Evolutionary conservation across 192 early-diverging fungal genomes (phyloP).

Genomic region (Linnemannia schmuckeri): DNA sequence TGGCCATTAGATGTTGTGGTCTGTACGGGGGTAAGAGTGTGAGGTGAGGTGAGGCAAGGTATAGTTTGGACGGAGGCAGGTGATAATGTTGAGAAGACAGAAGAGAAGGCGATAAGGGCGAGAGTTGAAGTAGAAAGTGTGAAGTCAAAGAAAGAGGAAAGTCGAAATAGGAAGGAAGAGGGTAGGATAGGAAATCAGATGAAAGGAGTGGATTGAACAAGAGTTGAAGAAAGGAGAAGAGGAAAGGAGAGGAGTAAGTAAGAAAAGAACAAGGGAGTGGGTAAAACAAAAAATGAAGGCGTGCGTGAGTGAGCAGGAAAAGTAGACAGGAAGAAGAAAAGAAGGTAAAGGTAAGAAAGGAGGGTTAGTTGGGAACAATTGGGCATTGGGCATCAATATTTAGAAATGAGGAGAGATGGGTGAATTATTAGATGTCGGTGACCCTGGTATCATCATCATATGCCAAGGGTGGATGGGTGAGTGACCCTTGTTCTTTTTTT

Average conservation of each 20-base stretch:
- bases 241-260: neutral
- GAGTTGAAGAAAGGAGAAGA: neutral
- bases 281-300: neutral
- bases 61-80: neutral
- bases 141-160: neutral
- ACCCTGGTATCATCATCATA: constrained; percentile 1
- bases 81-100: neutral
- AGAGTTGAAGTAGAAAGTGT: neutral
- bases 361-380: constrained; percentile 3
- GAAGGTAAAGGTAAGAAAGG: neutral
- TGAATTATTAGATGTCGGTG: neutral
- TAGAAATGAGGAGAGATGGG: neutral
- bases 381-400: neutral
- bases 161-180: neutral
- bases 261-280: neutral
- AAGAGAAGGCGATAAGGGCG: neutral
- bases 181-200: neutral
- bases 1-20: constrained; percentile 22
- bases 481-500: neutral
- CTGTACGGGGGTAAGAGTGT: neutral
- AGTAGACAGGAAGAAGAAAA: neutral
- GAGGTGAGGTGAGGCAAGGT: neutral
- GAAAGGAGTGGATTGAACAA: neutral
- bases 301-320: neutral
- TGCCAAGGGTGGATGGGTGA: neutral